Conservation (phyloP, 495 filamentous ascomycete species). For the Penicillium taxi region DNA sequence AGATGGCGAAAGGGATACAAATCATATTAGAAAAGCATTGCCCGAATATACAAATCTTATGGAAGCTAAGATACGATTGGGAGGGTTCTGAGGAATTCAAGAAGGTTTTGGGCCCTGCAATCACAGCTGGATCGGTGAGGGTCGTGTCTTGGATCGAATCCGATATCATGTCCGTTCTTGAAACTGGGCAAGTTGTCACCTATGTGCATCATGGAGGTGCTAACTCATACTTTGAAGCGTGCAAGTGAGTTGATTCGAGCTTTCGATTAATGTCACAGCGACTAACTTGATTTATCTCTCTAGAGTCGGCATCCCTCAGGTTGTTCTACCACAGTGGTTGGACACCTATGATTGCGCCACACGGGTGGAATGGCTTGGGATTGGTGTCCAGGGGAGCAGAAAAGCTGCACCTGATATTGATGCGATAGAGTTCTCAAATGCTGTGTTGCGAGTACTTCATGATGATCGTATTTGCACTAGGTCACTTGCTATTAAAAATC, state of each 20-base stretch:
- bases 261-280: background rate
- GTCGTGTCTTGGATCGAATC: conserved; percentile 37
- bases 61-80: conserved; percentile 38
- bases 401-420: conserved; percentile 24
- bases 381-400: conserved; percentile 42
- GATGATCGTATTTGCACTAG: conserved; percentile 14
- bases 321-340: conserved; percentile 44
- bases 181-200: conserved; percentile 37
- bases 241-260: conserved; percentile 30
- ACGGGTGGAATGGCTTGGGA: conserved; percentile 39
- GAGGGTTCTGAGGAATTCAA: conserved; percentile 10
- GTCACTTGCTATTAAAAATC: conserved; percentile 8
- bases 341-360: conserved; percentile 45
- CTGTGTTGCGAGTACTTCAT: conserved; percentile 22
- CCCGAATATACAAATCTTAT: conserved; percentile 35
- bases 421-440: conserved; percentile 23
- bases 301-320: conserved; percentile 43
- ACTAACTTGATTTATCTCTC: background rate
- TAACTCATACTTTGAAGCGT: conserved; percentile 46
- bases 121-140: conserved; percentile 19
- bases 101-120: conserved; percentile 8
- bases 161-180: conserved; percentile 39
- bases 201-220: conserved; percentile 48
- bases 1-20: conserved; percentile 31
- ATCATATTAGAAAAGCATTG: conserved; percentile 20